These are phyloP conservation scores for Begonia peltatifolia DNA, from an alignment of 306 rosid species.

Conservation along the genomic window DNA sequence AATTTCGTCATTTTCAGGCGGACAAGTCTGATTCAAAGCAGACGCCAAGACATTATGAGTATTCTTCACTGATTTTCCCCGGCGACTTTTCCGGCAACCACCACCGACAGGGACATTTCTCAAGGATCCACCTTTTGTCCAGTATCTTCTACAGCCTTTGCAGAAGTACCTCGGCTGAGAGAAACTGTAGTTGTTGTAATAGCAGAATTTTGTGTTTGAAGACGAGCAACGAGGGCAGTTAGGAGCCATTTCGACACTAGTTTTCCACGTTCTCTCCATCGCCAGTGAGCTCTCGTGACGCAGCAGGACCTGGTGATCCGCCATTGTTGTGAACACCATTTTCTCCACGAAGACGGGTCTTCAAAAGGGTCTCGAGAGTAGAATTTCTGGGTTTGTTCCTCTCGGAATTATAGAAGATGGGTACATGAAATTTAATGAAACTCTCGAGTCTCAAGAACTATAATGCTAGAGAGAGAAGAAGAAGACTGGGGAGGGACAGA, in stretches of 20 bases:
- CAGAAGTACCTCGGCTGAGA: conserved; percentile 89
- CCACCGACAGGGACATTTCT: conserved; percentile 82
- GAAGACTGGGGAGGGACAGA: neutral
- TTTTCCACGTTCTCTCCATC: conserved; percentile 26
- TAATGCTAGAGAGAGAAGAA: neutral
- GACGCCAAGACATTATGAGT: conserved; percentile 1
- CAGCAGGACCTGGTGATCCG: neutral
- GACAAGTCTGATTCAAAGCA: neutral
- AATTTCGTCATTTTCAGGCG: neutral
- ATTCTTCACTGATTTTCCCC: conserved; percentile 13
- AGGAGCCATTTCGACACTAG: conserved; percentile 46
- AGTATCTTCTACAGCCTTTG: conserved; percentile 73
- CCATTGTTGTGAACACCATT: neutral
- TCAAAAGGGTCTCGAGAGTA: neutral
- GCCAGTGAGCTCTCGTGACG: no score
- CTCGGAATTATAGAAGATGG: no score
- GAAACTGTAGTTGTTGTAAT: conserved; percentile 92
- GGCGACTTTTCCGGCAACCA: conserved; percentile 58
- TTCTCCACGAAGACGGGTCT: neutral
- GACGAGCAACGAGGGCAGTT: conserved; percentile 88
- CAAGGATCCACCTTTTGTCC: conserved; percentile 93
- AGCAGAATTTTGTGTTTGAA: conserved; percentile 83
- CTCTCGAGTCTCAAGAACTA: no score
- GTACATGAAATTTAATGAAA: no score
- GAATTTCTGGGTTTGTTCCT: neutral